Base-by-base conservation (phyloP, 1,284 basidiomycete species). In the Rhodotorula sp. region DNA sequence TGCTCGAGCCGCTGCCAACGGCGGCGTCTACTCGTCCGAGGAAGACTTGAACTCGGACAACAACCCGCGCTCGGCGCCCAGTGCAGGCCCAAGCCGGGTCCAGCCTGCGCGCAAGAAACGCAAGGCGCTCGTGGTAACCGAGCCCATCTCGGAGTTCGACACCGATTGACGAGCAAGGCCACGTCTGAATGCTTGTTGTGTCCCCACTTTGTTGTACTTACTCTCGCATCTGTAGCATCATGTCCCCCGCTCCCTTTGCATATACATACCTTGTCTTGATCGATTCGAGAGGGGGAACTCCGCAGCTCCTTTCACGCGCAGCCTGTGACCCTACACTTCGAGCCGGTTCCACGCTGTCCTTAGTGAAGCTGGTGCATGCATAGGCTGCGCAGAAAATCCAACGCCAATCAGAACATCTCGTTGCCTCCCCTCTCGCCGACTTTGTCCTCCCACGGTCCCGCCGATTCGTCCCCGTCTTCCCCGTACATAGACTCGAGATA, bases 21-120 rank as follows among this genome's bases (percentile, higher is more conserved):
- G 60, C 26, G 71, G 68, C 45, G 60, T 56, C 18, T 68, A 63
- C n/a, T 73, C 68, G 60, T 29, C 44, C 7, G 71, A 73, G 17
- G 71, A 73, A 42, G 70, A 71, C 33, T 29, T 67, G 6, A 26
- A 45, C 29, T 61, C 66, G 18, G 53, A 49, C n/a, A 56, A 29
- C 17, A 46, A 62, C 29, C 8, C n/a, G 24, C 30, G n/a, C 20
- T 24, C 46, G 22, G 53, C 53, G 53, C 17, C 17, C 1, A n/a
- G n/a, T 5, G 26, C 29, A 7, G 45, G 29, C 42, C 30, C 18
- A 10, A n/a, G 29, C 44, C 45, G 60, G 54, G 29, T 20, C 26
- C 66, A 67, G 48, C 66, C 66, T 26, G 65, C 60, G 26, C 22
- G 66, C 54, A 61, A 49, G 60, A 57, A 49, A 45, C 8, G 53